phyloP scores from a whole-genome alignment of 2,329 filamentous ascomycete genomes.

The Fusarium illudens region DNA sequence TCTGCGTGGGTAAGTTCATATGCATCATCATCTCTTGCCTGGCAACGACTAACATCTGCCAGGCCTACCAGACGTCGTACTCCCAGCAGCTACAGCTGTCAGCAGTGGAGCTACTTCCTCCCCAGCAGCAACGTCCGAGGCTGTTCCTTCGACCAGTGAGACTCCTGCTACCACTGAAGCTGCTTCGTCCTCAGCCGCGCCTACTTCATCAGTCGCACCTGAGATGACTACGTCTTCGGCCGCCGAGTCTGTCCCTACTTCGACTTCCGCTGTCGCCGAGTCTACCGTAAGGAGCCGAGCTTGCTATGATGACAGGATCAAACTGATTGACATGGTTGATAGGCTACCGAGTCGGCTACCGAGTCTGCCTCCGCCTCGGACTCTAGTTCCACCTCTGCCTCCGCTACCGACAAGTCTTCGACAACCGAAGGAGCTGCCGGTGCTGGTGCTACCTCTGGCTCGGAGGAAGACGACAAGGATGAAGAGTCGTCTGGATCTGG shows the following conservation, averaged over 20 bases:
- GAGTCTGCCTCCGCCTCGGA: slow-evolving; percentile 11
- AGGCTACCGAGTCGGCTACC: slow-evolving; percentile 26
- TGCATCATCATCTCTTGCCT: not conserved
- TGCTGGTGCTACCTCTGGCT: slow-evolving; percentile 24
- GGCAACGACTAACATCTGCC: slow-evolving; percentile 10
- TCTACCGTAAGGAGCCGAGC: slow-evolving; percentile 27
- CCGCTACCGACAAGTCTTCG: slow-evolving; percentile 24
- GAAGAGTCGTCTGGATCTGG: slow-evolving; percentile 30
- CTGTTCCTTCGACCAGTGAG: slow-evolving; percentile 2
- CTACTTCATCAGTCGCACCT: slow-evolving; percentile 6
- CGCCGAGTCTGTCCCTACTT: not conserved
- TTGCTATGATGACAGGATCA: not conserved
- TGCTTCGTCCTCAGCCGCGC: slow-evolving; percentile 8
- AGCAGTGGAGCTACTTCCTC: slow-evolving; percentile 9
- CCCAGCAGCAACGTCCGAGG: slow-evolving; percentile 17
- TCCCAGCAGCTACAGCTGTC: slow-evolving; percentile 15
- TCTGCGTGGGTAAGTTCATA: slow-evolving; percentile 37
- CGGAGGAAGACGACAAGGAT: slow-evolving; percentile 20
- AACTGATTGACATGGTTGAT: slow-evolving; percentile 6
- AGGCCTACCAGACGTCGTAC: slow-evolving; percentile 21
- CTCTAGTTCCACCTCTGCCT: slow-evolving; percentile 18
- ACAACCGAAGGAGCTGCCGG: slow-evolving; percentile 20
- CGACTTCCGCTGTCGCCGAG: slow-evolving; percentile 1
- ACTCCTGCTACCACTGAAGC: slow-evolving; percentile 9
- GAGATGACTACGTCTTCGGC: slow-evolving; percentile 1